Evolutionary conservation across 345 rosid species (phyloP).

Genomic region (Salix dunnii): DNA sequence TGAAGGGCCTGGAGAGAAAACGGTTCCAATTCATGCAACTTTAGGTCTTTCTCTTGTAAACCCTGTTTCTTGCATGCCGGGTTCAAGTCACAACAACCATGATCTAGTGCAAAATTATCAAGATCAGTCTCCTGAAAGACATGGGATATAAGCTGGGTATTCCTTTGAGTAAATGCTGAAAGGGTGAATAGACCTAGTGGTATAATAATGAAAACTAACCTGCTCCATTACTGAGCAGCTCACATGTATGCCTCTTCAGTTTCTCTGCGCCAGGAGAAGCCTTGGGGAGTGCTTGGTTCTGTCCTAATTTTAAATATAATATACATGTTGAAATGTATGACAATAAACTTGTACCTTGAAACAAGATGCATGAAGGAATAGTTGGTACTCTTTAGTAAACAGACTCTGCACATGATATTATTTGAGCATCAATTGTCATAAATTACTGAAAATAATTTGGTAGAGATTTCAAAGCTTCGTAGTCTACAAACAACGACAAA

Average conservation of each 20-base stretch:
- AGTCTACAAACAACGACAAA: not conserved
- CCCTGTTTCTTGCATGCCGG: conserved; percentile 26
- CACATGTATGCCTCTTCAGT: conserved; percentile 21
- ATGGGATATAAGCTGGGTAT: not conserved
- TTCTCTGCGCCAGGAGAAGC: conserved; percentile 21
- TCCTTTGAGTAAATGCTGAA: not conserved
- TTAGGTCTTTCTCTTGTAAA: conserved; percentile 27
- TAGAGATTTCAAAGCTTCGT: not conserved
- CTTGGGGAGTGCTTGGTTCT: conserved; percentile 37
- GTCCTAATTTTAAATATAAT: conserved; percentile 29
- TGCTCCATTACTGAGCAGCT: conserved; percentile 17
- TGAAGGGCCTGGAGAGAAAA: conserved; percentile 52
- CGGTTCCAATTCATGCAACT: conserved; percentile 49
- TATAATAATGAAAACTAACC: conserved; percentile 28
- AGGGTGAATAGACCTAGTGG: not conserved
- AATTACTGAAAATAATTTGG: not conserved
- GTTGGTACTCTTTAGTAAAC: conserved; percentile 8
- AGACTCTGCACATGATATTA: not conserved
- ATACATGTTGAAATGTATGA: conserved; percentile 9
- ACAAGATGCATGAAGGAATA: not conserved
- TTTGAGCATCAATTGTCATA: not conserved
- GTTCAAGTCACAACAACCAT: conserved; percentile 22
- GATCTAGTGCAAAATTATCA: conserved; percentile 30
- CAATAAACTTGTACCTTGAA: not conserved
- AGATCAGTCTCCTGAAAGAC: conserved; percentile 13